Evolutionary conservation across 495 filamentous ascomycete genomes (phyloP), one percentile per base, ranked within the genome.

Genomic region (Jackrogersella minutella): DNA sequence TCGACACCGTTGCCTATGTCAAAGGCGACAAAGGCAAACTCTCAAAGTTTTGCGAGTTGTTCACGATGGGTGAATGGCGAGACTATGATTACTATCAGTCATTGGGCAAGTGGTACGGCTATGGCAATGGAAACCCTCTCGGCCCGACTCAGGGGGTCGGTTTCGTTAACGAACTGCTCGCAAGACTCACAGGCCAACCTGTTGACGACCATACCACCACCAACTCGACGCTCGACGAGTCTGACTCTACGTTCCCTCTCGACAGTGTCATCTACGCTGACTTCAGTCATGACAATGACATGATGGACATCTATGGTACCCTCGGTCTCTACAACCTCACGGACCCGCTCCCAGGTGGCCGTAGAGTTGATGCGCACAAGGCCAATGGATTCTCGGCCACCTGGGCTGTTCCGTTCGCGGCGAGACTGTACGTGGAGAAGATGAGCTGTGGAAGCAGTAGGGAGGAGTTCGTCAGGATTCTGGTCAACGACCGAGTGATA

Each of bases 201-300:
- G 89, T 95, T n/a, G 69, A 78, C 0, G 90, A 94, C 69, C 63
- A 85, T 26, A 94, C 91, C 2, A 85, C 80, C 54, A 89, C 86
- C 6, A 96, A 97, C 66, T 78, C 73, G 10, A 94, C 92, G 0
- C 81, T 96, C 0, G 90, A 95, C 66, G 74, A 68, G 2, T 76
- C 83, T 36, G 70, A 76, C 2, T 62, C 59, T 9, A 91, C 88
- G 0, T 97, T 96, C 69, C 91, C 93, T 0, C 72, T 95, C 7
- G 80, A 85, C 39, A 74, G 78, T 14, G 76, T 53, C 21, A 74
- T 95, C 3, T 97, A 92, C 62, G 92, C 91, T 0, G 93, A 97
- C 76, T 96, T 97, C 72, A 89, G 87, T 17, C 93, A 97, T 70
- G 93, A 97, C 76, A 96, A 95, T 72, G 87, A 90, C 60, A 89